phyloP scores from a whole-genome alignment of 2,329 filamentous ascomycete species.

The Pezicula rhizophila region DNA sequence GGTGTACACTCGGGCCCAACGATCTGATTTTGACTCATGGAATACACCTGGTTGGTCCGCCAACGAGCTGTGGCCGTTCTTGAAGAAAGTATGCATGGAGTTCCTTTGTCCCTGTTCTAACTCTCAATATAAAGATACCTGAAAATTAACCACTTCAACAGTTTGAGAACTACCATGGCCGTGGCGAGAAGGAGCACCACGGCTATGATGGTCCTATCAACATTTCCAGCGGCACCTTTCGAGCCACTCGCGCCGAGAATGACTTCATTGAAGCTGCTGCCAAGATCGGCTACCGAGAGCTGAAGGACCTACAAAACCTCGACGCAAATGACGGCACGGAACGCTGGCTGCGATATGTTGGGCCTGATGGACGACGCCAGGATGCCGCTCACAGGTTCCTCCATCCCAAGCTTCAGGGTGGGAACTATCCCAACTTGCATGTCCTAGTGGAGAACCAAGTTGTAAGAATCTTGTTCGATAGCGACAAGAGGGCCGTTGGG shows the following conservation, averaged over 20 bases:
- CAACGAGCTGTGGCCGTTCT: constrained; percentile 43
- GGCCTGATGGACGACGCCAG: constrained; percentile 43
- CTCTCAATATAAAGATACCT: neutral
- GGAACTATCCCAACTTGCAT: constrained; percentile 48
- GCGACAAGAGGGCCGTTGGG: constrained; percentile 40
- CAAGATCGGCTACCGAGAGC: constrained; percentile 41
- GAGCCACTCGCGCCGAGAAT: constrained; percentile 30
- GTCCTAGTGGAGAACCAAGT: constrained; percentile 50
- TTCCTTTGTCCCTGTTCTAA: neutral
- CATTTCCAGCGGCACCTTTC: constrained; percentile 42
- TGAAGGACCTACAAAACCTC: constrained; percentile 45
- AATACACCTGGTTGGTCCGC: constrained; percentile 42
- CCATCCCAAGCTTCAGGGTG: constrained; percentile 39
- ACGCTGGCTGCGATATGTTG: constrained; percentile 39
- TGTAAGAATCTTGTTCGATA: constrained; percentile 43
- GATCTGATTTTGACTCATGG: constrained; percentile 43
- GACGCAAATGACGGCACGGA: constrained; percentile 28
- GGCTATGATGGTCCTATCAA: constrained; percentile 47
- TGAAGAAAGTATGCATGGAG: constrained; percentile 32
- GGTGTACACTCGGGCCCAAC: constrained; percentile 33
- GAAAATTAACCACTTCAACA: constrained; percentile 15
- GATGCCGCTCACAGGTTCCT: constrained; percentile 48
- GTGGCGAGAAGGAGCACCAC: constrained; percentile 30
- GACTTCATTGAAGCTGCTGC: constrained; percentile 42
- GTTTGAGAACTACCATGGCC: constrained; percentile 45